Base-by-base conservation (phyloP, 2,329 filamentous ascomycete species). In the Botryotinia narcissicola region DNA sequence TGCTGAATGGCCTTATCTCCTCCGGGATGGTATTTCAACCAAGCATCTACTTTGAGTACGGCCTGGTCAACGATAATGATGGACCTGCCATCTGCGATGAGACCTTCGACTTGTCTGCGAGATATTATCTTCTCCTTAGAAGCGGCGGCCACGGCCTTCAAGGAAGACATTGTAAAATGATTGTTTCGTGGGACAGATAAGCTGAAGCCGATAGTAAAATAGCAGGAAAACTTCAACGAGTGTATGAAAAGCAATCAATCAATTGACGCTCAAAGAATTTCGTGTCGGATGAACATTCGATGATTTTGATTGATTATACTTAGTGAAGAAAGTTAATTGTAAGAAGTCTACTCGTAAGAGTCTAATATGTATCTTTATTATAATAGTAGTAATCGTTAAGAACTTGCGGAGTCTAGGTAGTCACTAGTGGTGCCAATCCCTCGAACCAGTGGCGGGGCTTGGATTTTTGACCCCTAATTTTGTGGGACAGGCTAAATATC, bases 1-100 rank as follows among this genome's bases (percentile, higher is more conserved):
- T 99, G 96, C 81, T 90, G 86, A 76, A 99, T 97, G 72, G 95
- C 89, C 83, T 94, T 96, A 79, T 95, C 91, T 78, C 96, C 96
- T 73, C 96, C 96, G 20, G 96, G 96, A 80, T 98, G 96, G 80
- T 93, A 98, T 71, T 89, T 89, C 70, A 97, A 84, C 93, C 94
- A 99, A 57, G 91, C 87, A 82, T 98, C 95, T 46, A 94, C 90
- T 84, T 94, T 97, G 77, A 98, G 83, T 16, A 98, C 94, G 79
- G 90, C 89, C 74, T 90, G 87, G 78, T 97, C 90, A 74, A 96
- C 86, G 71, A 99, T 94, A 75, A 98, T 87, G 73, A 99, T 88
- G 76, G 89, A 89, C 73, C 89, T 88, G 7, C 94, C 95, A 73
- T 93, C 89, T 10, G 95, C 93, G 79, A 99, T 98, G 78, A 95